Evolutionary conservation across 2,329 filamentous ascomycete species (phyloP).

Genomic region (Basipetospora sp.): DNA sequence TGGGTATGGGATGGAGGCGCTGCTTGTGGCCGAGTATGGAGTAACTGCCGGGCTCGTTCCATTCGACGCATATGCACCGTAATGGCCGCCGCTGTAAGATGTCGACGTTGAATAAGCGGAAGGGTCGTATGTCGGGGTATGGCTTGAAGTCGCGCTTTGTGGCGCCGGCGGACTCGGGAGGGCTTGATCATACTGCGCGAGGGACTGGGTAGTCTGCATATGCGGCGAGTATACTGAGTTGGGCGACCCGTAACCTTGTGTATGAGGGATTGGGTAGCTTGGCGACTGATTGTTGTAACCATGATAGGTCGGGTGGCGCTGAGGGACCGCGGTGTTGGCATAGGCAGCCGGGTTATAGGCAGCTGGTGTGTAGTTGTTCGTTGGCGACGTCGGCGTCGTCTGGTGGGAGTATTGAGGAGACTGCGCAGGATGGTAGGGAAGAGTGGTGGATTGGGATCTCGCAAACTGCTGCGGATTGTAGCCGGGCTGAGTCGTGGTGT

Average conservation of each 20-base stretch:
- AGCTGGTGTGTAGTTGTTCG: slow-evolving; percentile 33
- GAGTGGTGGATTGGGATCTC: slow-evolving; percentile 36
- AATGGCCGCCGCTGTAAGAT: slow-evolving; percentile 12
- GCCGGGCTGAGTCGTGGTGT: slow-evolving; percentile 29
- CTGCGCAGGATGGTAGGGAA: slow-evolving; percentile 34
- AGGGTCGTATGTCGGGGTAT: slow-evolving; percentile 22
- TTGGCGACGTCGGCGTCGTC: slow-evolving; percentile 18
- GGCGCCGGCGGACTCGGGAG: slow-evolving; percentile 23
- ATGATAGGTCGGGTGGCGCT: slow-evolving; percentile 36
- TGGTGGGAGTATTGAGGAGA: slow-evolving; percentile 21
- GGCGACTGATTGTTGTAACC: slow-evolving; percentile 29
- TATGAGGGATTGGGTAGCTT: slow-evolving; percentile 1
- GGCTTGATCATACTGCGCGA: slow-evolving; percentile 25
- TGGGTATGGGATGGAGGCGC: slow-evolving; percentile 29
- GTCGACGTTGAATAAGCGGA: slow-evolving; percentile 16
- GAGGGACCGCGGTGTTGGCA: slow-evolving; percentile 30
- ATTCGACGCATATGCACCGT: slow-evolving; percentile 25
- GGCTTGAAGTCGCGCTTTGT: slow-evolving; percentile 13
- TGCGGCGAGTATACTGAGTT: slow-evolving; percentile 3
- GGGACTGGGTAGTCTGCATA: neutral
- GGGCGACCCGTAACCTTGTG: slow-evolving; percentile 9
- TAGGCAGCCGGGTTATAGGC: slow-evolving; percentile 48
- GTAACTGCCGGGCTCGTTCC: slow-evolving; percentile 22
- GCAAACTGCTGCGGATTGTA: slow-evolving; percentile 62
- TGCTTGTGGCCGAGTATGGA: slow-evolving; percentile 10